Percentiles rank a stretch among this genome's conserved stretches.
phyloP scores from a whole-genome alignment of 345 rosid genomes.

The Populus ilicifolia region DNA sequence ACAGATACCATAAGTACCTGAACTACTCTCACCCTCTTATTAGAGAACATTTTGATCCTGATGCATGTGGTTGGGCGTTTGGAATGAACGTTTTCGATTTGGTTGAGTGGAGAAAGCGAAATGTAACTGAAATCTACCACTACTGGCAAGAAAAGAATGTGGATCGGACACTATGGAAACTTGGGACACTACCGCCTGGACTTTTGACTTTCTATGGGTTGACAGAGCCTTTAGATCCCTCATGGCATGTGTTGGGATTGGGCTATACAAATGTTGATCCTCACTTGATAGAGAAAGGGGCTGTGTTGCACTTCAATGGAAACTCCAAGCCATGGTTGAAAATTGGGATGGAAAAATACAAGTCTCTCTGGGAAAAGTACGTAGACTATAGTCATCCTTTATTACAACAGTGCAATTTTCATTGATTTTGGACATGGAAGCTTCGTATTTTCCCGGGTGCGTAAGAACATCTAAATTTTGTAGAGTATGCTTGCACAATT shows the following conservation, averaged over 20 bases:
- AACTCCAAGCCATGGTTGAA: constrained; percentile 97
- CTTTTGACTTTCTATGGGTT: constrained; percentile 82
- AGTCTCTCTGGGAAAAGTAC: constrained; percentile 87
- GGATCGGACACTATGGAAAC: constrained; percentile 87
- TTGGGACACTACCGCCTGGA: constrained; percentile 89
- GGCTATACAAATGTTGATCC: constrained; percentile 83
- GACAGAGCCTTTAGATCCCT: constrained; percentile 69
- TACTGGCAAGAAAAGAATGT: constrained; percentile 90
- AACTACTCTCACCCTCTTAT: constrained; percentile 61
- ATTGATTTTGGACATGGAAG: constrained; percentile 31
- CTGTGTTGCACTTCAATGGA: constrained; percentile 90
- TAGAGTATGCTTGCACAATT: constrained; percentile 36
- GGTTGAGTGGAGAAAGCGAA: constrained; percentile 81
- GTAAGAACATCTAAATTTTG: constrained; percentile 12
- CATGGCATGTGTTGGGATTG: constrained; percentile 90
- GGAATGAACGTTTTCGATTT: constrained; percentile 92
- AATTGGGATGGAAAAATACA: constrained; percentile 90
- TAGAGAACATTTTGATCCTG: constrained; percentile 84
- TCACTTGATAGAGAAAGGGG: constrained; percentile 77
- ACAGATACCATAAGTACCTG: constrained; percentile 53
- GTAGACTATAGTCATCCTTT: constrained; percentile 79
- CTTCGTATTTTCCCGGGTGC: neutral
- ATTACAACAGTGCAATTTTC: constrained; percentile 86
- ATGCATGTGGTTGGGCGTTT: constrained; percentile 97
- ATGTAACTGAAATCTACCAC: constrained; percentile 88